Conservation (phyloP, 2,329 filamentous ascomycete species). For the Paraphaeosphaeria sporulosa region DNA sequence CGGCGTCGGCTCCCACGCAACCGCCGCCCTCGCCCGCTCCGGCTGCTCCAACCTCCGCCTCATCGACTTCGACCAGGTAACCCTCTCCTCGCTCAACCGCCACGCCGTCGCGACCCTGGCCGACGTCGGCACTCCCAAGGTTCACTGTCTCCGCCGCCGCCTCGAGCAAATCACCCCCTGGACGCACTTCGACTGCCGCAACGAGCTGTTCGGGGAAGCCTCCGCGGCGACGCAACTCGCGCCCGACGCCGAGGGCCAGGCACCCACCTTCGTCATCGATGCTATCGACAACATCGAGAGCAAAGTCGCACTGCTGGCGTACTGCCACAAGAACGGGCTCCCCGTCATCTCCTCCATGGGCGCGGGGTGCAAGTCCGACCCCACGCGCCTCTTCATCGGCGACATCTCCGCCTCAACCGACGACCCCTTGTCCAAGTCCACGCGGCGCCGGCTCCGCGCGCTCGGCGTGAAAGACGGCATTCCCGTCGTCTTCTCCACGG, state of each 20-base stretch:
- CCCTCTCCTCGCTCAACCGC: conserved; percentile 90
- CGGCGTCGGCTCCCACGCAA: conserved; percentile 92
- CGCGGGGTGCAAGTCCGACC: conserved; percentile 89
- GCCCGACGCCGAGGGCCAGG: conserved; percentile 67
- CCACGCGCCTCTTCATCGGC: conserved; percentile 84
- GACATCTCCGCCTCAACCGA: conserved; percentile 90
- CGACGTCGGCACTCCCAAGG: conserved; percentile 93
- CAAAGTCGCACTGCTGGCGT: conserved; percentile 88
- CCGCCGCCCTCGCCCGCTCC: conserved; percentile 84
- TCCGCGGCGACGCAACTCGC: conserved; percentile 73
- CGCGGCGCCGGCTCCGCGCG: conserved; percentile 77
- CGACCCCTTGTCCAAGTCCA: conserved; percentile 86
- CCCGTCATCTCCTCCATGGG: conserved; percentile 95
- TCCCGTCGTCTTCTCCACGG: conserved; percentile 89
- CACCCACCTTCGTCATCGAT: conserved; percentile 90
- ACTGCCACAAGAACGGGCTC: conserved; percentile 79
- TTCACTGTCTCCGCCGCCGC: conserved; percentile 79
- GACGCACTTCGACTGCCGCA: conserved; percentile 85
- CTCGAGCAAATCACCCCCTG: conserved; percentile 89
- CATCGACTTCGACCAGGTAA: conserved; percentile 98
- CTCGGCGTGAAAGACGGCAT: conserved; percentile 84
- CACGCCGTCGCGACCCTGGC: conserved; percentile 93
- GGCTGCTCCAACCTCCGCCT: conserved; percentile 88
- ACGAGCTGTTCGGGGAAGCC: conserved; percentile 79
- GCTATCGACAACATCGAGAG: conserved; percentile 99